phyloP scores from a whole-genome alignment of 805 yeast species.

The Candida silvicultrix region DNA sequence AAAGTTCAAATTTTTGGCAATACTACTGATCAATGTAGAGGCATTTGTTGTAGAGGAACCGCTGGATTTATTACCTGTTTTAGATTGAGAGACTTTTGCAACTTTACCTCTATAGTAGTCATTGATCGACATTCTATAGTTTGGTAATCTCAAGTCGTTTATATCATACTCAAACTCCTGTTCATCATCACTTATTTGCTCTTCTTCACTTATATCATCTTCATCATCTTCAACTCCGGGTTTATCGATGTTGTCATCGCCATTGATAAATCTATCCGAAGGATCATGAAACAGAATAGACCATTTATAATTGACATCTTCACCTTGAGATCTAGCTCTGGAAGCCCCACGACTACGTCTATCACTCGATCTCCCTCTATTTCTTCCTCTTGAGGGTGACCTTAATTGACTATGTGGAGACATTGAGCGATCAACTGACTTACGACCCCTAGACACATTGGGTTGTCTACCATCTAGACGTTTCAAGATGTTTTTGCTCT shows the following conservation, averaged over 20 bases:
- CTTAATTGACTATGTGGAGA: conserved; percentile 4
- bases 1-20: conserved; percentile 3
- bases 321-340: conserved; percentile 24
- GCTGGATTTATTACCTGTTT: neutral
- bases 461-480: neutral
- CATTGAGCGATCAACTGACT: conserved; percentile 9
- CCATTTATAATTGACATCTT: conserved; percentile 38
- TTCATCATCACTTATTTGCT: conserved; percentile 50
- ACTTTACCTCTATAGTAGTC: conserved; percentile 9
- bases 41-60: neutral
- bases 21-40: conserved; percentile 2
- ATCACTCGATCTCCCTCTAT: conserved; percentile 8
- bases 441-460: neutral
- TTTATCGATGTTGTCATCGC: conserved; percentile 9
- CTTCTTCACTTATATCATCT: conserved; percentile 40
- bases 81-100: neutral
- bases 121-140: conserved; percentile 28
- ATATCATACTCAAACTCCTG: conserved; percentile 27
- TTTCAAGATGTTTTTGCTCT: conserved; percentile 5
- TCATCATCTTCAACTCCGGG: conserved; percentile 15
- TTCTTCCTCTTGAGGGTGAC: conserved; percentile 6
- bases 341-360: conserved; percentile 12
- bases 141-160: conserved; percentile 27
- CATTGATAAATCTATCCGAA: conserved; percentile 45
- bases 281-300: conserved; percentile 72